A percentile compares a stretch with the other conserved stretches of the same genome.
phyloP scores from a whole-genome alignment of 305 asterid species.

The Withania somnifera region DNA sequence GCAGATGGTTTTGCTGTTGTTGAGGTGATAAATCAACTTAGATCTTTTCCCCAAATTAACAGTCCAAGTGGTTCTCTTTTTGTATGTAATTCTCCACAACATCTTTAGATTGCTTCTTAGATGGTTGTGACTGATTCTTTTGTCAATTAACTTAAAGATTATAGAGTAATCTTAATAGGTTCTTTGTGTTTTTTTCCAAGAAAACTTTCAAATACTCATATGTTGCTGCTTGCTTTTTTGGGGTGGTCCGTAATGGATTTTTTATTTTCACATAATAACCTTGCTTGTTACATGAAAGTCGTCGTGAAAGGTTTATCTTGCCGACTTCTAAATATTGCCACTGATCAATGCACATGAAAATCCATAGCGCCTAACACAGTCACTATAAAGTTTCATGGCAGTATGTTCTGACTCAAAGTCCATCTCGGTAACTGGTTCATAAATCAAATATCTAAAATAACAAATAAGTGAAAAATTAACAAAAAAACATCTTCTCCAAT shows the following conservation, averaged over 20 bases:
- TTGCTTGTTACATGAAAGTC: constrained; percentile 28
- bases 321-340: constrained; percentile 25
- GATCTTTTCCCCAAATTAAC: constrained; percentile 31
- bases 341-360: constrained; percentile 28
- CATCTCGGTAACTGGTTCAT: constrained; percentile 17
- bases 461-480: neutral
- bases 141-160: too few relatives aligned
- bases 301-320: constrained; percentile 29
- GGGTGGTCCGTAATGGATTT: constrained; percentile 12
- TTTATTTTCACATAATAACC: constrained; percentile 20
- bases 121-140: too few relatives aligned
- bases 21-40: constrained; percentile 49
- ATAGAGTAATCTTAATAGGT: too few relatives aligned
- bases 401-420: constrained; percentile 18
- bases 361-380: constrained; percentile 19
- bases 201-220: too few relatives aligned
- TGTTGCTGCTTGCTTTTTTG: constrained; percentile 14
- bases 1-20: constrained; percentile 52
- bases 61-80: constrained; percentile 40
- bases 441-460: neutral
- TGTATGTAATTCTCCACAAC: neutral
- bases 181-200: too few relatives aligned
- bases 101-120: too few relatives aligned
- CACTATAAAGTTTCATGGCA: constrained; percentile 22
- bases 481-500: neutral